Percentiles rank a stretch among this genome's conserved stretches.
phyloP scores from a whole-genome alignment of 1,284 basidiomycete genomes.

The Ceratobasidium sp. region DNA sequence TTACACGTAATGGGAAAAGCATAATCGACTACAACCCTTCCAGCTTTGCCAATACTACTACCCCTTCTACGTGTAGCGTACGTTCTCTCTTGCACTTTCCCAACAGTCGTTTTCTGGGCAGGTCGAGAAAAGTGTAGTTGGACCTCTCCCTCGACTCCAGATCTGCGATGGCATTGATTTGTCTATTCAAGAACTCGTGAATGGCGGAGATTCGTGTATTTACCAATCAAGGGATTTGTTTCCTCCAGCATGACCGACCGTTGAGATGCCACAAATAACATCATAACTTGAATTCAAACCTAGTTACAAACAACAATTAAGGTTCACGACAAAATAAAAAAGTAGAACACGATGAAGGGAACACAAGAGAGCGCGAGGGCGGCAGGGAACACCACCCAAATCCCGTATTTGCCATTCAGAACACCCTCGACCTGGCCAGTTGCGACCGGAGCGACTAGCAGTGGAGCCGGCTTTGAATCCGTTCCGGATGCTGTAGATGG shows the following conservation, averaged over 20 bases:
- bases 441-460: not conserved
- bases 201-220: too few species aligned
- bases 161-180: too few species aligned
- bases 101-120: too few species aligned
- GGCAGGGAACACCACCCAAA: not conserved
- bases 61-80: conserved; percentile 14
- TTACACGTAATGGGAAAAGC: conserved; percentile 2
- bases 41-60: conserved; percentile 12
- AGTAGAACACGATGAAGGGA: conserved; percentile 6
- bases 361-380: conserved; percentile 8
- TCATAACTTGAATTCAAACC: too few species aligned
- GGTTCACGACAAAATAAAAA: not conserved
- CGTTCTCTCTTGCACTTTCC: too few species aligned
- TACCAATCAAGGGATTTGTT: too few species aligned
- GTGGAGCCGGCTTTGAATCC: not conserved
- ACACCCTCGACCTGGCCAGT: not conserved
- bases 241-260: too few species aligned
- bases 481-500: not conserved
- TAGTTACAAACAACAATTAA: not conserved
- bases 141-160: too few species aligned
- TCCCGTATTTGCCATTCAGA: not conserved
- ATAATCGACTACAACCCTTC: conserved; percentile 19
- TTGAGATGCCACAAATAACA: too few species aligned
- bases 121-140: too few species aligned
- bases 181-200: too few species aligned